Evolutionary conservation across 2,329 filamentous ascomycete genomes (phyloP).

Genomic region (Hymenotorrendiella dingleyae): DNA sequence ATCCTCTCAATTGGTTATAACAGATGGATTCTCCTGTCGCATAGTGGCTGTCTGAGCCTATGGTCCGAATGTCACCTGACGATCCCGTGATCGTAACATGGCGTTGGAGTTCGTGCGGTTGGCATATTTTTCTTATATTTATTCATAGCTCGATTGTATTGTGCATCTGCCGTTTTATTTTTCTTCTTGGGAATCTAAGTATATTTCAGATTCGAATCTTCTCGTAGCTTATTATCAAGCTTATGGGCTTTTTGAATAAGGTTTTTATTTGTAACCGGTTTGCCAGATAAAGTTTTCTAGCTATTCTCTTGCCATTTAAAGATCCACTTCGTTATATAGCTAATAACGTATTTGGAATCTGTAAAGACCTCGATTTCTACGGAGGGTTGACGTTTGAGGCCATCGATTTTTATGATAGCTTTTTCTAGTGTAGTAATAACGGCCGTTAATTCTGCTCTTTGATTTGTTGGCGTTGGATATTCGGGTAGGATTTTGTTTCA

Average conservation of each 20-base stretch:
- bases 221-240: constrained; percentile 25
- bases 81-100: too few relatives aligned
- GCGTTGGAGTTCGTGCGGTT: too few relatives aligned
- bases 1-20: too few relatives aligned
- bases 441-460: constrained; percentile 33
- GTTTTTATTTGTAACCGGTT: constrained; percentile 32
- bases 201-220: constrained; percentile 29
- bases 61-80: too few relatives aligned
- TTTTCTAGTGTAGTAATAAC: constrained; percentile 43
- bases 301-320: constrained; percentile 31
- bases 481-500: too few relatives aligned
- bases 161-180: too few relatives aligned
- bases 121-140: too few relatives aligned
- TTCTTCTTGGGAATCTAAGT: constrained; percentile 31
- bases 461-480: constrained; percentile 27
- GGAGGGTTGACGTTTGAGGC: constrained; percentile 15
- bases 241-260: constrained; percentile 28
- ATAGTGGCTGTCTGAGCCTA: too few relatives aligned
- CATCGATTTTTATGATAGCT: constrained; percentile 32
- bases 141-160: too few relatives aligned
- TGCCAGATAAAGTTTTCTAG: constrained; percentile 29
- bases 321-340: constrained; percentile 31
- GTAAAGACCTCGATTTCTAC: constrained; percentile 29
- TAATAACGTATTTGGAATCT: constrained; percentile 34
- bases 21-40: too few relatives aligned